Conservation (phyloP, 2,329 filamentous ascomycete genomes). For the Periconia macrospinosa region DNA sequence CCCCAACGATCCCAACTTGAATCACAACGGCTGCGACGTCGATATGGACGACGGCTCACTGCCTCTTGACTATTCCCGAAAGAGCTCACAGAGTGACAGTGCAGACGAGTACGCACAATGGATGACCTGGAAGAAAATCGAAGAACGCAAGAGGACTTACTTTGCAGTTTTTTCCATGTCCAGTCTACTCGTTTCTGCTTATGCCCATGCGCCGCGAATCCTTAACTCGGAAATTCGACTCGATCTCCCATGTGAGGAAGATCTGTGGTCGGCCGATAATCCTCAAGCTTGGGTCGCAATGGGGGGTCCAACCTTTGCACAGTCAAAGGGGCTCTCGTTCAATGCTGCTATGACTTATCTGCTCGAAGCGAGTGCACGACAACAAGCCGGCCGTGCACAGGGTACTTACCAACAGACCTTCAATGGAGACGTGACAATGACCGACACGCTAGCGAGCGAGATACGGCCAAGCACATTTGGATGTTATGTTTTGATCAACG, state of each 20-base stretch:
- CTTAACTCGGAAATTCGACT: conserved; percentile 92
- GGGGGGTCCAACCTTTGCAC: conserved; percentile 70
- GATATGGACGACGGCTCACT: conserved; percentile 56
- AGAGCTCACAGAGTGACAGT: conserved; percentile 49
- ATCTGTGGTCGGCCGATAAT: conserved; percentile 82
- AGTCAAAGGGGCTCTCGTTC: conserved; percentile 75
- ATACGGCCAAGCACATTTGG: conserved; percentile 87
- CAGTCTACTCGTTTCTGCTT: conserved; percentile 85
- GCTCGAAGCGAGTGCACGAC: conserved; percentile 73
- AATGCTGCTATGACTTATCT: conserved; percentile 79
- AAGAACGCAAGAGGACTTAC: conserved; percentile 91
- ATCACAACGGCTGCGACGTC: conserved; percentile 49
- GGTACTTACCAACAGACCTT: conserved; percentile 51
- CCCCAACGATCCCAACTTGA: conserved; percentile 43
- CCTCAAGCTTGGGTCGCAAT: conserved; percentile 78
- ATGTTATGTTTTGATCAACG: conserved; percentile 88
- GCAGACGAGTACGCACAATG: conserved; percentile 70
- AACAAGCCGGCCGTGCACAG: conserved; percentile 45
- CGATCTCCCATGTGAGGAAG: conserved; percentile 89
- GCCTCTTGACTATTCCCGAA: conserved; percentile 20
- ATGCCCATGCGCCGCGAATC: conserved; percentile 87
- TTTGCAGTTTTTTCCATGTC: conserved; percentile 91
- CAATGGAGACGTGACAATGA: conserved; percentile 49
- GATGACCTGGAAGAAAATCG: conserved; percentile 83
- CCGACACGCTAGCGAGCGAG: conserved; percentile 61